Conservation (phyloP, 2,329 filamentous ascomycete genomes). For the Tolypocladium tropicale region DNA sequence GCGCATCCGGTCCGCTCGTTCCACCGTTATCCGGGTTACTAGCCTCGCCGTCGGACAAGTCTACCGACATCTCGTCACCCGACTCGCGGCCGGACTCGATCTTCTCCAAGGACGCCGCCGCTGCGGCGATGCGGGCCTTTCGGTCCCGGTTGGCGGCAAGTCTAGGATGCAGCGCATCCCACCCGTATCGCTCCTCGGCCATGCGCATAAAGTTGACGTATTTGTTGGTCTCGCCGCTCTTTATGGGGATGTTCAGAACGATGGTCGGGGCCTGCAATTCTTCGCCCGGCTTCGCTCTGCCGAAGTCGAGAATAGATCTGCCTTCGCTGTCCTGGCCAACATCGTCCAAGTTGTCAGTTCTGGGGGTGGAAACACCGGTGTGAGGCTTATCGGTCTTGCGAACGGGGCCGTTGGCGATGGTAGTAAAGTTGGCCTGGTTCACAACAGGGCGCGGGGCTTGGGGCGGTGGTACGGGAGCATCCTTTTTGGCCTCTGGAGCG, state of each 20-base stretch:
- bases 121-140: slow-evolving; percentile 78
- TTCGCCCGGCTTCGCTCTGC: slow-evolving; percentile 47
- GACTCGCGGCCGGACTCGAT: slow-evolving; percentile 58
- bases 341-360: slow-evolving; percentile 39
- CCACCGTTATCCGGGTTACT: slow-evolving; percentile 79
- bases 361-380: slow-evolving; percentile 34
- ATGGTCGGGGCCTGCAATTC: slow-evolving; percentile 63
- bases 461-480: slow-evolving; percentile 22
- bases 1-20: slow-evolving; percentile 49
- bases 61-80: slow-evolving; percentile 75
- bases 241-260: slow-evolving; percentile 70
- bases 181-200: slow-evolving; percentile 89
- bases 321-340: slow-evolving; percentile 28
- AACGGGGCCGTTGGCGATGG: slow-evolving; percentile 27
- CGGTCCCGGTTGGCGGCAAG: slow-evolving; percentile 81
- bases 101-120: slow-evolving; percentile 75
- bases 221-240: slow-evolving; percentile 67
- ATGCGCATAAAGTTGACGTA: slow-evolving; percentile 93
- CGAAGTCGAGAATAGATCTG: slow-evolving; percentile 52
- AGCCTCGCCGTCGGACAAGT: slow-evolving; percentile 63
- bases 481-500: slow-evolving; percentile 26
- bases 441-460: slow-evolving; percentile 19
- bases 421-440: slow-evolving; percentile 29
- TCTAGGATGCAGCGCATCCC: slow-evolving; percentile 85
- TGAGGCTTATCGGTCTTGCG: slow-evolving; percentile 36